A percentile compares a stretch with the other conserved stretches of the same genome.
Evolutionary conservation across 257 asterid genomes (phyloP).

Genomic region (Gynochthodes officinalis): DNA sequence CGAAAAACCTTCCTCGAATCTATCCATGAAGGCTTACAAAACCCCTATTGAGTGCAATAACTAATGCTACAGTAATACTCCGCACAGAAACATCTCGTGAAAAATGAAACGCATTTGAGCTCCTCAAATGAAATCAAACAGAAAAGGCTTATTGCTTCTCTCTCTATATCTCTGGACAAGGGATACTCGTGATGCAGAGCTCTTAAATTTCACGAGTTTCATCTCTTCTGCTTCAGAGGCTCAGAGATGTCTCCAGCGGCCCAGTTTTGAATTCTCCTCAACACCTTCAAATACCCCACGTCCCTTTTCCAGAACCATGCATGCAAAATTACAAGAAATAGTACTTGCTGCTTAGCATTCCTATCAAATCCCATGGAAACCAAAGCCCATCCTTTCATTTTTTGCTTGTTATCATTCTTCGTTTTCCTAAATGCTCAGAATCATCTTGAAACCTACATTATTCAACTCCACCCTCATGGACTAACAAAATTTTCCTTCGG

Average conservation of each 20-base stretch:
- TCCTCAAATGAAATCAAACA: conserved; percentile 7
- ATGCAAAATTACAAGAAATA: conserved; percentile 10
- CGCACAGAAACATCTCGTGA: conserved; percentile 25
- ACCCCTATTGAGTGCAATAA: not conserved
- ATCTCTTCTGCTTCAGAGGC: conserved; percentile 34
- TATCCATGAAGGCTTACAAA: too few relatives aligned
- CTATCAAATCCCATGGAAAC: conserved; percentile 32
- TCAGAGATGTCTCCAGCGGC: conserved; percentile 20
- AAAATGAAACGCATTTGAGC: conserved; percentile 3
- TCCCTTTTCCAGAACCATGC: conserved; percentile 29
- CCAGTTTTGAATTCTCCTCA: conserved; percentile 24
- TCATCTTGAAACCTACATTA: conserved; percentile 59
- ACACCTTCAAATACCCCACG: conserved; percentile 60
- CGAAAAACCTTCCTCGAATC: not conserved
- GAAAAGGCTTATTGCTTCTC: not conserved
- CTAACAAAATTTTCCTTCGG: conserved; percentile 31
- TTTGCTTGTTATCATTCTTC: conserved; percentile 25
- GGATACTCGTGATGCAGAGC: conserved; percentile 90
- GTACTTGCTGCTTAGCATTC: not conserved
- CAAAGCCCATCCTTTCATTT: conserved; percentile 25
- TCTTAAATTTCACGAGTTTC: conserved; percentile 72
- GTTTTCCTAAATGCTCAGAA: conserved; percentile 36
- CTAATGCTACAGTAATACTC: not conserved
- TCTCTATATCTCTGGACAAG: conserved; percentile 34
- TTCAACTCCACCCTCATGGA: conserved; percentile 75